phyloP scores from a whole-genome alignment of 2,329 filamentous ascomycete species.

The Dothiorella sarmentorum region DNA sequence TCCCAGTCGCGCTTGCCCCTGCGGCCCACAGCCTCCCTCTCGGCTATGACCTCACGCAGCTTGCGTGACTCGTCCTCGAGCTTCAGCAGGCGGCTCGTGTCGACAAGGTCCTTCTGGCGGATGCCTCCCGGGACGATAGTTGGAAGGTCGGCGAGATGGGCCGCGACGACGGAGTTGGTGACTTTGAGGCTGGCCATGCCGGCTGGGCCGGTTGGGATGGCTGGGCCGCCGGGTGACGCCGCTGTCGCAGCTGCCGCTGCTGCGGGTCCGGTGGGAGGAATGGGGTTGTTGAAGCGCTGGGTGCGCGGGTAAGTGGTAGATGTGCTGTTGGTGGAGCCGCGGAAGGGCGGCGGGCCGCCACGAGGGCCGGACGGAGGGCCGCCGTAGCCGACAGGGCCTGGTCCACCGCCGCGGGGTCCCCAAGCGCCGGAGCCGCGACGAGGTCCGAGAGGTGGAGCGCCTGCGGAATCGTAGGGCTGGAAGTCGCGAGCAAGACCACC shows the following conservation, averaged over 20 bases:
- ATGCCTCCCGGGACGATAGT: constrained; percentile 44
- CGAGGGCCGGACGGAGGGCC: constrained; percentile 35
- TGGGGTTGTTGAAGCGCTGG: constrained; percentile 39
- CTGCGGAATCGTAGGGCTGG: constrained; percentile 29
- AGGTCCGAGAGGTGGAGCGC: constrained; percentile 32
- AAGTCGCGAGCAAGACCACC: constrained; percentile 22
- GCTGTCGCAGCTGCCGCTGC: constrained; percentile 14
- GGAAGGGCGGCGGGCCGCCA: constrained; percentile 34
- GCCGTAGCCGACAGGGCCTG: constrained; percentile 19
- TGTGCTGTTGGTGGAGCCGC: constrained; percentile 42
- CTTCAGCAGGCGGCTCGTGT: constrained; percentile 43
- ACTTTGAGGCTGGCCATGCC: constrained; percentile 19
- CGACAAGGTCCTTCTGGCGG: constrained; percentile 39
- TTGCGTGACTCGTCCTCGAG: constrained; percentile 47
- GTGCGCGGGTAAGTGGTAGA: constrained; percentile 46
- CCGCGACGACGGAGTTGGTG: constrained; percentile 22
- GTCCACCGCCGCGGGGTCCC: constrained; percentile 31
- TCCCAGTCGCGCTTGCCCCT: constrained; percentile 47
- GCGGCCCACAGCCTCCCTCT: constrained; percentile 44
- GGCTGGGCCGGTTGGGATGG: constrained; percentile 17
- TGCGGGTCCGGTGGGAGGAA: constrained; percentile 17
- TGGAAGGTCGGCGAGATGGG: constrained; percentile 42
- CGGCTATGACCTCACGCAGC: constrained; percentile 44
- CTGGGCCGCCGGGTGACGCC: constrained; percentile 17
- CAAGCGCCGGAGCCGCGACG: constrained; percentile 34